Base-by-base conservation (phyloP, 306 rosid species). In the Quercus agrifolia region DNA sequence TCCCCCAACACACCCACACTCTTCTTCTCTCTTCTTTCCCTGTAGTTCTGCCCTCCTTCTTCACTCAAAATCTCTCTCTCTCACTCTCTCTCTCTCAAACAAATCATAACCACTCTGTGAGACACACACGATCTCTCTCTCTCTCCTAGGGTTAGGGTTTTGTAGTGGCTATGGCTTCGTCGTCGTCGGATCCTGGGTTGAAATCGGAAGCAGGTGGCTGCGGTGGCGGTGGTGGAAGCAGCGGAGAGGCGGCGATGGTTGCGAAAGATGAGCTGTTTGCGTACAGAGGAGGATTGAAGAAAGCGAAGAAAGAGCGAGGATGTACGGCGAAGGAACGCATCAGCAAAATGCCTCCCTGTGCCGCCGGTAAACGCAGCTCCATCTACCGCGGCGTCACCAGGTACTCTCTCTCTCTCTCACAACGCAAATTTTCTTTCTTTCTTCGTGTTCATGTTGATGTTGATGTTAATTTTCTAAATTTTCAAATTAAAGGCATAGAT, bases 341-440 rank as follows among this genome's bases (percentile, higher is more conserved):
- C 89, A 95, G 99, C 81, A 95, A 93, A 82, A 95, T 95, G 99
- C 98, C 97, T 80, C 99, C 99, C 0, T 95, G 96, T 70, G 94
- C 97, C 25, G 99, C 99, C 8, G 99, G 99, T 4, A 93, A 96
- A 87, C 90, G 99, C 23, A 96, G 99, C 84, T 96, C 99, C 41
- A 93, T 93, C 58, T 96, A 96, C 86, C 99, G 99, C 4, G 99
- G 99, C 64, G 99, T 96, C 56, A 96, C 99, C 44, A 89, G 98
- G 98, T 94, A 82, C 23, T 8, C 38, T 49, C 17, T 5, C 9
- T 41, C 38, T 38, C 11, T 38, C 7, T 25, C 19, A 0, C 12
- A 23, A 23, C 17, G 54, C 17, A 49, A 49, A 49, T 11, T 49
- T 49, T 49, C 54, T 10, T 49, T 49, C 54, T 12, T 49, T 49